These are phyloP conservation scores for Puccinia triticina DNA, from an alignment of 1,284 basidiomycete genomes.

Conservation along the genomic window DNA sequence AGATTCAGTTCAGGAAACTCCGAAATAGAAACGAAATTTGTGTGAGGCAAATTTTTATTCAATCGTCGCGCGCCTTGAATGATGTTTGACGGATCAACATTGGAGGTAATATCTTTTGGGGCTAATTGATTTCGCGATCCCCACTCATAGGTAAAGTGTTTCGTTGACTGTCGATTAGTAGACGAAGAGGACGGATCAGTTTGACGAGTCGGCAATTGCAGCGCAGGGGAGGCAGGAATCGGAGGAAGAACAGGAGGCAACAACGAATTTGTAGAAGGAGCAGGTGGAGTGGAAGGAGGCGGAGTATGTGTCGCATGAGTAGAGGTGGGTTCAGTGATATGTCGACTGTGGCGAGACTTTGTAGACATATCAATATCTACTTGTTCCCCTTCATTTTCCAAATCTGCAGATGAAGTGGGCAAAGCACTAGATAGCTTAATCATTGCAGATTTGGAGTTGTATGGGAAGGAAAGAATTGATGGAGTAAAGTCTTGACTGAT, in stretches of 20 bases:
- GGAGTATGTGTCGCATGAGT: no score
- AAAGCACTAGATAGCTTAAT: no score
- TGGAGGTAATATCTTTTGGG: background rate
- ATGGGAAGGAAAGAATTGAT: background rate
- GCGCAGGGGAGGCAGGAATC: background rate
- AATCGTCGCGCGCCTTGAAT: background rate
- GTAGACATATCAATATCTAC: background rate
- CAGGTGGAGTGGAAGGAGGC: no score
- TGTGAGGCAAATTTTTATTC: background rate
- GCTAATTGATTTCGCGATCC: background rate
- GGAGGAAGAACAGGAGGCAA: no score
- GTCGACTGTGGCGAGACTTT: no score
- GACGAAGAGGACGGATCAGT: background rate
- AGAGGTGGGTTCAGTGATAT: no score
- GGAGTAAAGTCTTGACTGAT: conserved; percentile 30
- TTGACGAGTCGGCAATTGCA: background rate
- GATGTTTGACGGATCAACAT: background rate
- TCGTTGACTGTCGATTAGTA: background rate
- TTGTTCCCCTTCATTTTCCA: background rate
- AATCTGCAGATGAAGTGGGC: background rate
- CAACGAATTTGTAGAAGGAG: no score
- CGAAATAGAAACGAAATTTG: background rate
- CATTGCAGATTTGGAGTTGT: no score
- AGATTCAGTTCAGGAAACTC: background rate
- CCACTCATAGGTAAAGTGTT: background rate